phyloP scores from a whole-genome alignment of 2,329 filamentous ascomycete species.

The Fonsecaea erecta region DNA sequence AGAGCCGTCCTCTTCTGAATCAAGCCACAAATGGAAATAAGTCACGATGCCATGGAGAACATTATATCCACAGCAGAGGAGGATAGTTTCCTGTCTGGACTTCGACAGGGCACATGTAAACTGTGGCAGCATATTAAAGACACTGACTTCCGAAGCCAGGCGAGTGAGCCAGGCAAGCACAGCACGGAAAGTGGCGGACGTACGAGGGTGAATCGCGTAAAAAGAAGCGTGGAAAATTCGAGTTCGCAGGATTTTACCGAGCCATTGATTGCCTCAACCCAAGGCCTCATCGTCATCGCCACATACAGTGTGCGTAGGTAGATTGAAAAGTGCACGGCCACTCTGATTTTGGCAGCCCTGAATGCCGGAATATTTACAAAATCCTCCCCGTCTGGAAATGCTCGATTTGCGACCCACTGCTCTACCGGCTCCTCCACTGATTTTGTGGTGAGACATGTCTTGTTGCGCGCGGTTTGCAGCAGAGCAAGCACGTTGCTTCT shows the following conservation, averaged over 20 bases:
- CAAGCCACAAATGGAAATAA: no score
- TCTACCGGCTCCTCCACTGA: slow-evolving; percentile 7
- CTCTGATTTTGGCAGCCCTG: slow-evolving; percentile 14
- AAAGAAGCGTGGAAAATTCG: slow-evolving; percentile 16
- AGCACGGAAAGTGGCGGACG: slow-evolving; percentile 17
- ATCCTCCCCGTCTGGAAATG: slow-evolving; percentile 6
- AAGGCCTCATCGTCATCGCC: slow-evolving; percentile 14
- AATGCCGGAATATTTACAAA: slow-evolving; percentile 12
- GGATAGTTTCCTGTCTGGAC: no score
- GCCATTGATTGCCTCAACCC: slow-evolving; percentile 15
- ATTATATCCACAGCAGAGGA: no score
- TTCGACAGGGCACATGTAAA: no score
- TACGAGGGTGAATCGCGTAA: slow-evolving; percentile 11
- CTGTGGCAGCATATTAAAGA: no score
- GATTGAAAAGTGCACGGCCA: not conserved
- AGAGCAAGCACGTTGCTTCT: not conserved
- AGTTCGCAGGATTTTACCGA: slow-evolving; percentile 15
- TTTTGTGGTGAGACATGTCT: not conserved
- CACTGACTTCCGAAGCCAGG: no score
- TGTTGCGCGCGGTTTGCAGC: not conserved
- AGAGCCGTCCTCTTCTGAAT: no score
- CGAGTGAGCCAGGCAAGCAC: no score
- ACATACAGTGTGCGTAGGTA: slow-evolving; percentile 11
- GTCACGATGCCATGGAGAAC: no score
- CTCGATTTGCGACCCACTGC: not conserved